Evolutionary conservation across 2,329 filamentous ascomycete genomes (phyloP), one percentile per base, ranked within the genome.

Genomic region (Taxawa tesnikishii): DNA sequence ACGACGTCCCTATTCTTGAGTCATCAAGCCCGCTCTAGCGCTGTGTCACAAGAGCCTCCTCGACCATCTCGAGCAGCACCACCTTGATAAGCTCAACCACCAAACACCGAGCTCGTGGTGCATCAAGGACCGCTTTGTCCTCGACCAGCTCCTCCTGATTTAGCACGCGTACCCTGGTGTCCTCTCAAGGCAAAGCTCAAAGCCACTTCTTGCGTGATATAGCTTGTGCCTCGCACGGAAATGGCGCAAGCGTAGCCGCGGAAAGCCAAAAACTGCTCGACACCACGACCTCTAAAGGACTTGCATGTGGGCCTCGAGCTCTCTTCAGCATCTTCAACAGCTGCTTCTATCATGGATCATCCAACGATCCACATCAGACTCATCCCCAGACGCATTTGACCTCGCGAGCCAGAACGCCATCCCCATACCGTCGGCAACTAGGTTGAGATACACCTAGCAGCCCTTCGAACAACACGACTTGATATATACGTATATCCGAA

Each of bases 281-380:
- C 8, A 23, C n/a, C 19, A 8, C 19, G 8, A 23, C n/a, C 19
- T n/a, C 8, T n/a, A 8, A 23, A n/a, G 8, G 8, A 2, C 19
- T 23, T 8, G 8, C 19, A n/a, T 23, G 19, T 8, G 19, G 8
- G 8, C 19, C 19, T 23, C 8, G 19, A n/a, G 8, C n/a, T n/a
- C 19, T 8, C n/a, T 23, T 23, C 19, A 23, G 19, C n/a, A 23
- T n/a, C n/a, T 8, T 8, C 19, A n/a, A 23, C 19, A 23, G 19
- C 19, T n/a, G 19, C 19, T n/a, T 23, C 8, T n/a, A 23, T 8
- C 19, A 23, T 31, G 32, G 32, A 34, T 34, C 28, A 28, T 28
- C 30, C 26, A 28, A 19, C 28, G 19, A 19, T 30, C 28, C 2
- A 29, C 8, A 18, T 26, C 4, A 18, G 11, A 8, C 12, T 24